Evolutionary conservation across 2,329 filamentous ascomycete species (phyloP), one percentile per base, ranked within the genome.

Genomic region (Apiospora phragmitis): DNA sequence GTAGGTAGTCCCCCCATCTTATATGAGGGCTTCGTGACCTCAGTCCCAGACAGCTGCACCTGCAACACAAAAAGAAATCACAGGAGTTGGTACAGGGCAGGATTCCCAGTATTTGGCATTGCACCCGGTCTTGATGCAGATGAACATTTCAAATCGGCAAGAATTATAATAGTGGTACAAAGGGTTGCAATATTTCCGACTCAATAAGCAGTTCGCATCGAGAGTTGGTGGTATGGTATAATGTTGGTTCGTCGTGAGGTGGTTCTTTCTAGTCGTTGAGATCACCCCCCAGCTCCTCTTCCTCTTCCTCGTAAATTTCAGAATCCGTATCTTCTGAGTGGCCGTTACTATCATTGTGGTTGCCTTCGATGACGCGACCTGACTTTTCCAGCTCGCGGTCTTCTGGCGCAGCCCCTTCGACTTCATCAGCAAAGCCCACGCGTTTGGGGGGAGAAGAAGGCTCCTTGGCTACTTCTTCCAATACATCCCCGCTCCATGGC

Each of bases 401-500:
- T 69, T 74, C 75, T 7, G 77, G 71, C 71, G 73, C 70, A 72
- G 72, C 42, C 79, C 79, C 65, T 80, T 80, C 35, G 79, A 74
- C 72, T 59, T 89, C 87, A 29, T 90, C 89, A 2, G 85, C 85
- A 78, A 92, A 93, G 0, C 88, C 89, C 35, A 93, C 91, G 14
- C 85, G 87, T 78, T 91, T 92, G 11, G 83, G 79, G 9, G 80
- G 78, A 35, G 55, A 78, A 32, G 80, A 81, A 75, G 81, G 86
- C 72, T 78, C 77, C 68, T 76, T 78, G 14, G 72, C 51, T 51
- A 82, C 81, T 24, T 86, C 83, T 78, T 92, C 91, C 62, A 98
- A 81, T 24, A 98, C 93, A 81, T 98, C 96, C 32, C 96, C 96
- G 75, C 87, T 90, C 96, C 96, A 99, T 0, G 96, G 94, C 79